Conservation (phyloP, 768 basidiomycete species). For the Austroboletus eburneus region DNA sequence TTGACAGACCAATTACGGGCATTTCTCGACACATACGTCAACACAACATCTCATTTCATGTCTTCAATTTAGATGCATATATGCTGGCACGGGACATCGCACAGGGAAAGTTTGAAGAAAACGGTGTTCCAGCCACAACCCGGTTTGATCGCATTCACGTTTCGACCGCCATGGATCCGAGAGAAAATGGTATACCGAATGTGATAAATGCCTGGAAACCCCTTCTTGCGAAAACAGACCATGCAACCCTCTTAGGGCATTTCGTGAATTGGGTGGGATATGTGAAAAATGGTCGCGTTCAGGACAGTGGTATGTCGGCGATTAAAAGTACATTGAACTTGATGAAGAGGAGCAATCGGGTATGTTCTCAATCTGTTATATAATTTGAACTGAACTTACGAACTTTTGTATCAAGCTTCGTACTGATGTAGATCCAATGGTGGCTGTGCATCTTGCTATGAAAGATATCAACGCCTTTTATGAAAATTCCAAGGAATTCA, state of each 20-base stretch:
- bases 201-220: slow-evolving; percentile 37
- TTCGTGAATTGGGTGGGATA: slow-evolving; percentile 54
- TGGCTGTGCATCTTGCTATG: slow-evolving; percentile 7
- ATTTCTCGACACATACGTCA: slow-evolving; percentile 35
- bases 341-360: slow-evolving; percentile 17
- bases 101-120: slow-evolving; percentile 9
- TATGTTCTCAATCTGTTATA: not conserved
- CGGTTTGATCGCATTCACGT: slow-evolving; percentile 46
- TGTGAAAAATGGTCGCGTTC: slow-evolving; percentile 1
- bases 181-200: slow-evolving; percentile 36
- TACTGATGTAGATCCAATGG: not conserved
- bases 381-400: not conserved
- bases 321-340: slow-evolving; percentile 2
- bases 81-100: slow-evolving; percentile 37
- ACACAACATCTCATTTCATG: slow-evolving; percentile 31
- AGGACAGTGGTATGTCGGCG: slow-evolving; percentile 1
- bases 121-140: slow-evolving; percentile 20
- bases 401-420: slow-evolving; percentile 12
- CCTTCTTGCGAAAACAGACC: slow-evolving; percentile 29
- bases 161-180: slow-evolving; percentile 43
- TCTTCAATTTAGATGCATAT: slow-evolving; percentile 37
- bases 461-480: slow-evolving; percentile 22
- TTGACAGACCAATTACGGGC: slow-evolving; percentile 36
- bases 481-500: slow-evolving; percentile 38
- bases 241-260: slow-evolving; percentile 37